Base-by-base conservation (phyloP, 2,329 filamentous ascomycete genomes). In the Endocalyx cinctus region DNA sequence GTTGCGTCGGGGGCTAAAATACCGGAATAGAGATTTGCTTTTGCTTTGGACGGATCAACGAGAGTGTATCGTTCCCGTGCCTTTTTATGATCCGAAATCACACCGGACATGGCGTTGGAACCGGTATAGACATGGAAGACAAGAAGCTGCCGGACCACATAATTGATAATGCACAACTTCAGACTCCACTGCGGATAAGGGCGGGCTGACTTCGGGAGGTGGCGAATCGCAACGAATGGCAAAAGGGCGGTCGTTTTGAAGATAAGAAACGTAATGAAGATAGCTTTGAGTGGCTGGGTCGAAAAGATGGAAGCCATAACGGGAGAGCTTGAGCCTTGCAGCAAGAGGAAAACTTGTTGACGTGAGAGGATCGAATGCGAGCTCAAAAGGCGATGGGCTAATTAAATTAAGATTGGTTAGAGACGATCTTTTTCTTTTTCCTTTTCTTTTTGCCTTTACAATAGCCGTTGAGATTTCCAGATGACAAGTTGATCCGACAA, bases 141-240 rank as follows among this genome's bases (percentile, higher is more conserved):
- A n/a, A n/a, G n/a, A n/a, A n/a, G n/a, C n/a, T n/a, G n/a, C n/a
- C n/a, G 25, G 29, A 27, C 18, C 37, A 40, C 6, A 39, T 10
- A 10, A 45, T 25, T 22, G 3, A 23, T 29, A 2, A 50, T 20
- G 27, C 37, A 42, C 7, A 30, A 17, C 6, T 31, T 37, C 28
- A 33, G 36, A 23, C 27, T 38, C 46, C 46, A 48, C 35, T 31
- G 33, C 8, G 31, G 42, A 18, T 43, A 17, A 7, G 48, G 34
- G 16, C 46, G 48, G 5, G n/a, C n/a, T 23, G n/a, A 23, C 20
- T 23, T 8, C 8, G 20, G 20, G 20, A 23, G 8, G 8, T 8
- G 8, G 20, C n/a, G n/a, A 23, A 23, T 23, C 8, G 20, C 20
- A n/a, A 23, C 8, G n/a, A 23, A 23, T 23, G n/a, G 20, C 20